A percentile compares a stretch with the other conserved stretches of the same genome.
Conservation (phyloP, 306 rosid genomes). For the Rosa rugosa region DNA sequence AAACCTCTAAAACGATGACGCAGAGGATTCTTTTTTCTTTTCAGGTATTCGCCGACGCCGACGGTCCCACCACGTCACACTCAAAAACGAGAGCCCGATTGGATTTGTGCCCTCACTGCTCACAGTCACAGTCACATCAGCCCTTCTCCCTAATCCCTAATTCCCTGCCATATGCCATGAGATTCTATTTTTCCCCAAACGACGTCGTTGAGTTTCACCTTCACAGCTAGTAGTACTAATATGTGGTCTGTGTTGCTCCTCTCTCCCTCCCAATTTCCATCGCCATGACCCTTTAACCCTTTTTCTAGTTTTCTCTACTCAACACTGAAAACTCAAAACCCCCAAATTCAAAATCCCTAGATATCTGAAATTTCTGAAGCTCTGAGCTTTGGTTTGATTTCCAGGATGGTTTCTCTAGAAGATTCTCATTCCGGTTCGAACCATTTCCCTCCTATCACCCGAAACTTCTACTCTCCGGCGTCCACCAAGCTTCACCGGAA, state of each 20-base stretch:
- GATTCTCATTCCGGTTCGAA: constrained; percentile 63
- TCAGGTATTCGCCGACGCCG: constrained; percentile 20
- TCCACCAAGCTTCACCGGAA: constrained; percentile 55
- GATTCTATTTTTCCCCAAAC: neutral
- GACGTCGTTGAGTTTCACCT: neutral
- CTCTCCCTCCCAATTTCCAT: neutral
- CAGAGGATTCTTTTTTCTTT: neutral
- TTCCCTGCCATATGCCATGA: constrained; percentile 29
- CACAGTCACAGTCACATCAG: constrained; percentile 21
- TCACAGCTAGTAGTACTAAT: neutral
- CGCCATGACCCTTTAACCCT: neutral
- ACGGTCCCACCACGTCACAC: constrained; percentile 29
- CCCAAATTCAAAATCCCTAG: neutral
- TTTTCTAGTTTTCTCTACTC: neutral
- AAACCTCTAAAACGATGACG: constrained; percentile 40
- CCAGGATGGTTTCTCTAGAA: constrained; percentile 74
- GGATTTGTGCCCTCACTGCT: constrained; percentile 28
- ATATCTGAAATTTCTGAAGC: neutral
- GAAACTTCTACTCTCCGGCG: constrained; percentile 42
- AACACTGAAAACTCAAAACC: neutral
- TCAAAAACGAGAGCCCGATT: neutral
- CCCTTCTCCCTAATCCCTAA: neutral
- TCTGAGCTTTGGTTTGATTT: neutral
- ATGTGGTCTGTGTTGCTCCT: neutral
- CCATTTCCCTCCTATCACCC: constrained; percentile 42